Conservation (phyloP, 225 moss, liverwort and hornwort species). For the Pseudoscleropodium purum region DNA sequence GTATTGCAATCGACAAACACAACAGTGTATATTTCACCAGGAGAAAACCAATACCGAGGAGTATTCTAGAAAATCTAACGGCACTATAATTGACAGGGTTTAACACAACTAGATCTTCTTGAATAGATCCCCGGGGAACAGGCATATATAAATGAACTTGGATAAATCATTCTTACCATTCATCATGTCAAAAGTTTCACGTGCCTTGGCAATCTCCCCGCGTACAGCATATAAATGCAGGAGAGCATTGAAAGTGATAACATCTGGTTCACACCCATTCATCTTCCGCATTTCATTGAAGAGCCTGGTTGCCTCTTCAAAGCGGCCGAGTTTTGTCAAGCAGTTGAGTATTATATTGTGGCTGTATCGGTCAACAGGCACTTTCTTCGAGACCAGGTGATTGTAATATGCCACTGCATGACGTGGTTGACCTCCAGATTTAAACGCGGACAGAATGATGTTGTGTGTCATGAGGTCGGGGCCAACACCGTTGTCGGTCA, state of each 20-base stretch:
- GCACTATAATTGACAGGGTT: not conserved
- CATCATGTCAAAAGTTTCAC: constrained; percentile 66
- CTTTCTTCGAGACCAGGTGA: constrained; percentile 50
- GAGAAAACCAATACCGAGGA: not conserved
- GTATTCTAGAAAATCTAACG: not conserved
- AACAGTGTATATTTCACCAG: not conserved
- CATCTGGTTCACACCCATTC: constrained; percentile 74
- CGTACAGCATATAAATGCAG: constrained; percentile 72
- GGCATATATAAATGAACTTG: not conserved
- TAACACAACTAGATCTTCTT: not conserved
- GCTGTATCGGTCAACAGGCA: constrained; percentile 57
- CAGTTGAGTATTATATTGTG: constrained; percentile 85
- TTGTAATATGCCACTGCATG: constrained; percentile 65
- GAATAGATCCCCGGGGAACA: not conserved
- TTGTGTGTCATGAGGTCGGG: constrained; percentile 82
- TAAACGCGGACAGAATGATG: constrained; percentile 82
- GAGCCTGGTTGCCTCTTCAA: constrained; percentile 62
- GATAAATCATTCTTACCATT: constrained; percentile 8
- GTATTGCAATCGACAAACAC: not conserved
- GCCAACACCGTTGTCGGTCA: constrained; percentile 75
- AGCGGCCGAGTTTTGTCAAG: constrained; percentile 58
- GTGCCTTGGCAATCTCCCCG: constrained; percentile 57
- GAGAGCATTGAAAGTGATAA: constrained; percentile 71
- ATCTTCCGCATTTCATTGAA: constrained; percentile 70
- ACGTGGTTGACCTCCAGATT: constrained; percentile 53